Evolutionary conservation across 2,329 filamentous ascomycete species (phyloP).

Genomic region (Penicillium verrucosum): DNA sequence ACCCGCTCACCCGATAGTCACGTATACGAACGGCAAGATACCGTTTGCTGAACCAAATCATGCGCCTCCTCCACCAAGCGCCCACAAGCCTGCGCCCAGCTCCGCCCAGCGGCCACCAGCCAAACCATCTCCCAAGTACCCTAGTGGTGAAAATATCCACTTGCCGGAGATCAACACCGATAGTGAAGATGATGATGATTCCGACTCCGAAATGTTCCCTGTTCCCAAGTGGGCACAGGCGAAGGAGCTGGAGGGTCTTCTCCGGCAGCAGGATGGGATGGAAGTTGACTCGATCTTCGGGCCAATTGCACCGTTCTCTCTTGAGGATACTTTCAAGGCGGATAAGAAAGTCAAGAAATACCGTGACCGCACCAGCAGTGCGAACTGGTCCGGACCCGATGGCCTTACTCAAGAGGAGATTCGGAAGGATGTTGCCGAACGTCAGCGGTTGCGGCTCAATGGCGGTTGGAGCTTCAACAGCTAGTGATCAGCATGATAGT

Average conservation of each 20-base stretch:
- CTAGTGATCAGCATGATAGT: background rate
- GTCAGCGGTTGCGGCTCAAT: constrained; percentile 75
- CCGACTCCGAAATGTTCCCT: constrained; percentile 57
- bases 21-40: constrained; percentile 83
- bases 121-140: constrained; percentile 77
- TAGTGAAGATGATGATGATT: constrained; percentile 75
- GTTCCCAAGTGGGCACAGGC: constrained; percentile 86
- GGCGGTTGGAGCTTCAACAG: constrained; percentile 73
- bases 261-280: constrained; percentile 74
- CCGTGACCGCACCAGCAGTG: constrained; percentile 84
- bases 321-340: constrained; percentile 95
- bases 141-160: constrained; percentile 84
- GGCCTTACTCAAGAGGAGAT: constrained; percentile 84
- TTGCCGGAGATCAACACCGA: constrained; percentile 95
- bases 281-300: constrained; percentile 85
- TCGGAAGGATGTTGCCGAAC: constrained; percentile 70
- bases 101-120: constrained; percentile 37
- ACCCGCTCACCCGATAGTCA: constrained; percentile 71
- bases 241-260: constrained; percentile 70
- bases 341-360: constrained; percentile 88
- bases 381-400: constrained; percentile 85
- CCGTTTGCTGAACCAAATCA: constrained; percentile 74
- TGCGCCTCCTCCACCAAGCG: constrained; percentile 43
- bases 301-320: constrained; percentile 78
- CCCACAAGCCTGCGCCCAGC: constrained; percentile 62